These are phyloP conservation scores for Aspergillus wentii DNA, from an alignment of 495 filamentous ascomycete genomes.

Conservation along the genomic window DNA sequence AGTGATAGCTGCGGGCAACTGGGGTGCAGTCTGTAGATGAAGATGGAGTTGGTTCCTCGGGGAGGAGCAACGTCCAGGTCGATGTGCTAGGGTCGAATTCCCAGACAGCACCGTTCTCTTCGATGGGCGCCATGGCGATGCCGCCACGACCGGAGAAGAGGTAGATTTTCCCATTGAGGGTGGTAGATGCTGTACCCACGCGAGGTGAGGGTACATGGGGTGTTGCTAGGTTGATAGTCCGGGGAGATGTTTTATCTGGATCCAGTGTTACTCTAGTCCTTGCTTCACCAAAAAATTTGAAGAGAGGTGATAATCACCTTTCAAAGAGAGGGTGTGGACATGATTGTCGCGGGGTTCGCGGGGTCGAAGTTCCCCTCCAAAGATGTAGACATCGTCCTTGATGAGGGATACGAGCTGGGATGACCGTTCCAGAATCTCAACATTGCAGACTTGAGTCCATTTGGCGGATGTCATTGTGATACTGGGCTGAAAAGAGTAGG, in stretches of 20 bases:
- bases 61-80: constrained; percentile 3
- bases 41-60: no score
- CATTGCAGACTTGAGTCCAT: constrained; percentile 18
- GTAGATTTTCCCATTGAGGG: constrained; percentile 42
- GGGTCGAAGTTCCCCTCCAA: constrained; percentile 36
- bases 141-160: constrained; percentile 55
- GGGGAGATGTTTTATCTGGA: no score
- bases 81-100: constrained; percentile 27
- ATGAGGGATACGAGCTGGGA: constrained; percentile 67
- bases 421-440: constrained; percentile 54
- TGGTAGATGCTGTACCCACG: constrained; percentile 43
- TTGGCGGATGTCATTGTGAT: constrained; percentile 11
- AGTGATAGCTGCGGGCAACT: constrained; percentile 44
- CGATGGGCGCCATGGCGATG: constrained; percentile 45
- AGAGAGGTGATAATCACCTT: constrained; percentile 8
- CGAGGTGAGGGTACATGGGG: constrained; percentile 32
- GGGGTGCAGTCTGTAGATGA: constrained; percentile 19
- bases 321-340: constrained; percentile 60
- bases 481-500: no score
- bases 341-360: constrained; percentile 59
- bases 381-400: constrained; percentile 54
- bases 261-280: no score
- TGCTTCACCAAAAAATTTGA: no score
- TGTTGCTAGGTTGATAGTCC: no score
- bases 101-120: constrained; percentile 49